Conservation (phyloP, 2,329 filamentous ascomycete genomes). For the Thielaviopsis punctulata region DNA sequence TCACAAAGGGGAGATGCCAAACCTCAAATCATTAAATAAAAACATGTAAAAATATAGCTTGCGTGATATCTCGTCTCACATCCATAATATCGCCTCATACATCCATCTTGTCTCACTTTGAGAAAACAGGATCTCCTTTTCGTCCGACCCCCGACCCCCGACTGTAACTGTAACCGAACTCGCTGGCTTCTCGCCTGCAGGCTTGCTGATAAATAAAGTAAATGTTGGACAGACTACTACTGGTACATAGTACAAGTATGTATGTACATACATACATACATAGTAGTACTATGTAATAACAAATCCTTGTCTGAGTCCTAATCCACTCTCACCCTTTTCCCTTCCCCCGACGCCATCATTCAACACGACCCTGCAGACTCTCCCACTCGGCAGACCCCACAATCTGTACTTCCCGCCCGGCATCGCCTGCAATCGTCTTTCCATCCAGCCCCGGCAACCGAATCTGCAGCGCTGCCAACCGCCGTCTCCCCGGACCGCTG, state of each 20-base stretch:
- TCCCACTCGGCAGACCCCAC: conserved; percentile 39
- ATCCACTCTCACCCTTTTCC: neutral
- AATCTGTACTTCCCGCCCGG: conserved; percentile 29
- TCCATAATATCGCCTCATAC: conserved; percentile 2
- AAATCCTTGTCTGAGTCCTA: neutral
- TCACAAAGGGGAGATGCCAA: too few species aligned
- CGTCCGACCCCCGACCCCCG: too few species aligned
- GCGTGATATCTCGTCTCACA: conserved; percentile 6
- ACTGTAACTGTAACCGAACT: too few species aligned
- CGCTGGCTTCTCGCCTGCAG: too few species aligned
- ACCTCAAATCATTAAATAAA: too few species aligned
- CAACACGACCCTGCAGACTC: conserved; percentile 29
- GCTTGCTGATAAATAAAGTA: too few species aligned
- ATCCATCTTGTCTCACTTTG: conserved; percentile 9
- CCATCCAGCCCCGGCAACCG: conserved; percentile 29
- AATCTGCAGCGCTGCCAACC: conserved; percentile 33
- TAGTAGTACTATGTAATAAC: neutral
- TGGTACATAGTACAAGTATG: too few species aligned
- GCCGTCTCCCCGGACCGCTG: conserved; percentile 16
- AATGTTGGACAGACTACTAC: too few species aligned
- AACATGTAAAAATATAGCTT: conserved; percentile 4
- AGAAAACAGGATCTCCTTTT: neutral
- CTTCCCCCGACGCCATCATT: conserved; percentile 1
- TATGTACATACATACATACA: too few species aligned
- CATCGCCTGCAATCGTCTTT: conserved; percentile 24